These are phyloP conservation scores for Podila verticillata DNA, from an alignment of 192 early-diverging fungal genomes.

Conservation along the genomic window DNA sequence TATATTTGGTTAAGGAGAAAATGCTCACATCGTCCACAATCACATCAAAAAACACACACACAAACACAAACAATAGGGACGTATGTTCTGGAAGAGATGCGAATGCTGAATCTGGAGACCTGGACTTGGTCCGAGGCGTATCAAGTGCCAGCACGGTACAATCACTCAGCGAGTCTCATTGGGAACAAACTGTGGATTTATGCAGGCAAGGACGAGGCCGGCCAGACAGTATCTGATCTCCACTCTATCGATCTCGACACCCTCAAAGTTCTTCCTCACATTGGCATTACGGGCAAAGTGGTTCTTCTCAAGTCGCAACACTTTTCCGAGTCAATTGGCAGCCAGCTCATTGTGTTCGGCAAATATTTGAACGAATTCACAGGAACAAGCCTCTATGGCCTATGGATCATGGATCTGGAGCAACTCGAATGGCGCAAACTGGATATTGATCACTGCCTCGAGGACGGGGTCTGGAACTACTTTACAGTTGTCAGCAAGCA, in stretches of 20 bases:
- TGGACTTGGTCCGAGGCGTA: slow-evolving; percentile 62
- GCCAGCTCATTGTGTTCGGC: slow-evolving; percentile 63
- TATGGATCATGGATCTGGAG: slow-evolving; percentile 70
- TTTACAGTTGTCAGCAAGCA: slow-evolving; percentile 57
- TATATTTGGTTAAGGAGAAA: too few species aligned
- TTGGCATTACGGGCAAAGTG: slow-evolving; percentile 54
- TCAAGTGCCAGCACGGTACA: slow-evolving; percentile 58
- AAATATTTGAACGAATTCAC: slow-evolving; percentile 52
- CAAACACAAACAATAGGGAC: slow-evolving; percentile 49
- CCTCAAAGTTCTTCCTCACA: slow-evolving; percentile 46
- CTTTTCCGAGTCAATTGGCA: slow-evolving; percentile 65
- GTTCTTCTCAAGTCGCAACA: slow-evolving; percentile 67
- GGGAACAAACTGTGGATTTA: slow-evolving; percentile 67
- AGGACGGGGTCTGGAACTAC: slow-evolving; percentile 67
- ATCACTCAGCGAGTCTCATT: slow-evolving; percentile 65
- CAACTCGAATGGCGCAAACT: slow-evolving; percentile 65
- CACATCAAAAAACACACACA: too few species aligned
- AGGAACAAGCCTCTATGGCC: slow-evolving; percentile 46
- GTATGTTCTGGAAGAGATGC: slow-evolving; percentile 60
- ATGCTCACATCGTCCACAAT: too few species aligned
- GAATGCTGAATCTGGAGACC: slow-evolving; percentile 67
- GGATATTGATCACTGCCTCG: slow-evolving; percentile 58
- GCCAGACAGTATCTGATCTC: slow-evolving; percentile 62
- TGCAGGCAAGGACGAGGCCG: slow-evolving; percentile 63
- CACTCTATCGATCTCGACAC: slow-evolving; percentile 62